These are phyloP conservation scores for Moniliophthora roreri DNA, from an alignment of 1,284 basidiomycete species.

Conservation along the genomic window DNA sequence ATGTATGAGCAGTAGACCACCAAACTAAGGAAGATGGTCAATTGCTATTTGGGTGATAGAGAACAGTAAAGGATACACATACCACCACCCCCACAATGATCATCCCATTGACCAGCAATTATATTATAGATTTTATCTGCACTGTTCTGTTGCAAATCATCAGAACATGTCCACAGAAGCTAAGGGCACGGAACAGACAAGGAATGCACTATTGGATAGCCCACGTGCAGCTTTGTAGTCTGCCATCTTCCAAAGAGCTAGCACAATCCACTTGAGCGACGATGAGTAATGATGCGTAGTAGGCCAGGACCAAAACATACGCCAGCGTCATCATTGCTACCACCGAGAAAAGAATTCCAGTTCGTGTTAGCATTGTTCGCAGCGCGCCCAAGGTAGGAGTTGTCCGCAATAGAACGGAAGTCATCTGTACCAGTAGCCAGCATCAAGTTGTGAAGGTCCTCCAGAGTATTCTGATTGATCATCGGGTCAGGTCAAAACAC, in stretches of 20 bases:
- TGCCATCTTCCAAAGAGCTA: slow-evolving; percentile 52
- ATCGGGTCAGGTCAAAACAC: neutral
- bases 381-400: slow-evolving; percentile 40
- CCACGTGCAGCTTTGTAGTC: slow-evolving; percentile 46
- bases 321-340: slow-evolving; percentile 51
- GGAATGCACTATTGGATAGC: slow-evolving; percentile 31
- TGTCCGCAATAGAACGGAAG: slow-evolving; percentile 38
- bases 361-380: slow-evolving; percentile 37
- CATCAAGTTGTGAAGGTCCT: slow-evolving; percentile 57
- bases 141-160: slow-evolving; percentile 28
- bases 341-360: slow-evolving; percentile 41
- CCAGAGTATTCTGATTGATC: slow-evolving; percentile 46
- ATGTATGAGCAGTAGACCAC: slow-evolving; percentile 53
- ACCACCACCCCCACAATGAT: slow-evolving; percentile 42
- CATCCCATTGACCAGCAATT: slow-evolving; percentile 48
- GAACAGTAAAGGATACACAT: slow-evolving; percentile 13
- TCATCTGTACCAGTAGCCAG: slow-evolving; percentile 37
- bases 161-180: neutral
- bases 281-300: neutral
- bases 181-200: slow-evolving; percentile 27
- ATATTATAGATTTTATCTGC: slow-evolving; percentile 48
- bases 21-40: slow-evolving; percentile 40
- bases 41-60: slow-evolving; percentile 2
- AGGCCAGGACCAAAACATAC: slow-evolving; percentile 24
- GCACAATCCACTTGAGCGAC: slow-evolving; percentile 44